Base-by-base conservation (phyloP, 345 rosid species). In the Turnera subulata region DNA sequence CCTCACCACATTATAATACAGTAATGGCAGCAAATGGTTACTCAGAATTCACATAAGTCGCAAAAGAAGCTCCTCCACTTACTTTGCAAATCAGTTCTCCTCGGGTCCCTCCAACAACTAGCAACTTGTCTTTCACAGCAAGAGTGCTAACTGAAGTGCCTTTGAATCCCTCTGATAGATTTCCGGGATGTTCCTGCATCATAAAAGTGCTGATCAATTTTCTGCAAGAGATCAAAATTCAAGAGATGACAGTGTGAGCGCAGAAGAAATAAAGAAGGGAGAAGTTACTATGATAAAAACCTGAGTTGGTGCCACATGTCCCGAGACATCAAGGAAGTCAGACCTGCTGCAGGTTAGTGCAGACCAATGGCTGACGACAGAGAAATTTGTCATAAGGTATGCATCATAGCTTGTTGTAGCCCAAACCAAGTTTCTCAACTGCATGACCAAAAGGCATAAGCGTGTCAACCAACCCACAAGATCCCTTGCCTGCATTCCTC, bases 381-480 rank as follows among this genome's bases (percentile, higher is more conserved):
- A 76, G 61, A 67, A 82, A 56, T 78, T 69, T 29, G 87, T 82
- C 82, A 84, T 72, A 54, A 80, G 83, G 53, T 82, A 82, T 0
- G 80, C 82, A 67, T 84, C 87, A 45, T 84, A 87, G 65, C 82
- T 84, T 17, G 91, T 71, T 25, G 87, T 82, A 50, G 91, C 84
- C 91, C 91, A 84, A 40, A 84, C 85, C 81, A 84, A 74, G 72
- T 84, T 84, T 67, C 87, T 76, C 47, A 84, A 73, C 89, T 83
- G 79, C 64, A 59, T 43, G 67, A 23, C 61, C 35, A 38, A 20
- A 40, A 19, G 58, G 39, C 20, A 42, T 19, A 26, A 4, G 35
- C 35, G 35, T 29, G 35, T 29, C 35, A 29, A 29, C 45, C n/a
- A 13, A n/a, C n/a, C n/a, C n/a, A n/a, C n/a, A n/a, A n/a, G n/a